Base-by-base conservation (phyloP, 768 basidiomycete species). In the Termitomyces sp. region DNA sequence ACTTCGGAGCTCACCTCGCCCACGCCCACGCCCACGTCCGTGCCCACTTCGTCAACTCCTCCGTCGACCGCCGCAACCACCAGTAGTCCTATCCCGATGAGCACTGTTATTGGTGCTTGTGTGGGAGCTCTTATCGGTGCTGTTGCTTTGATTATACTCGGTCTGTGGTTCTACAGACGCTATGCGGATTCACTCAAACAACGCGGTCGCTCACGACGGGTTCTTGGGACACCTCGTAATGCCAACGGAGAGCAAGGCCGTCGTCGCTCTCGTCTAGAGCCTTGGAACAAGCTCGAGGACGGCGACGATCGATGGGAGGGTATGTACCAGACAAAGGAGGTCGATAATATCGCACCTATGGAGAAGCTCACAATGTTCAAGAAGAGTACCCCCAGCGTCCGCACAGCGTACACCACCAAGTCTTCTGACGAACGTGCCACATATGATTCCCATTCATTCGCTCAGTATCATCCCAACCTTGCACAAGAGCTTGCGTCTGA, bases 281-380 rank as follows among this genome's bases (percentile, higher is more conserved):
- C 76, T 5, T 90, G 87, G 86, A 78, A 77, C 58, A 85, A 79
- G 65, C 75, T 89, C 31, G 76, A 78, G 11, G 83, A 85, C 18
- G 75, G 70, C 7, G 79, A 77, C 8, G 78, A 79, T 63, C 76
- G 71, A 57, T 76, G 75, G 78, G 78, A 80, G 55, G 78, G 73
- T n/a, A 73, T 66, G 57, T 71, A 72, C 59, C 72, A 77, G 57
- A 74, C 76, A 57, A 77, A 75, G 61, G 78, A 82, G 60, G 70
- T 72, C 12, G 76, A 73, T 44, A 70, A 72, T 48, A 73, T 81
- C 7, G 77, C 75, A 2, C 77, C 84, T 33, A 82, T 83, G 78
- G 81, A 84, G 67, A 82, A 81, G 64, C 78, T 86, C 57, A 84
- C 78, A 39, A 84, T 87, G 84, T 86, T 89, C 75, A 83, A 85